phyloP scores from a whole-genome alignment of 495 filamentous ascomycete species.

The Xylaria acuta region DNA sequence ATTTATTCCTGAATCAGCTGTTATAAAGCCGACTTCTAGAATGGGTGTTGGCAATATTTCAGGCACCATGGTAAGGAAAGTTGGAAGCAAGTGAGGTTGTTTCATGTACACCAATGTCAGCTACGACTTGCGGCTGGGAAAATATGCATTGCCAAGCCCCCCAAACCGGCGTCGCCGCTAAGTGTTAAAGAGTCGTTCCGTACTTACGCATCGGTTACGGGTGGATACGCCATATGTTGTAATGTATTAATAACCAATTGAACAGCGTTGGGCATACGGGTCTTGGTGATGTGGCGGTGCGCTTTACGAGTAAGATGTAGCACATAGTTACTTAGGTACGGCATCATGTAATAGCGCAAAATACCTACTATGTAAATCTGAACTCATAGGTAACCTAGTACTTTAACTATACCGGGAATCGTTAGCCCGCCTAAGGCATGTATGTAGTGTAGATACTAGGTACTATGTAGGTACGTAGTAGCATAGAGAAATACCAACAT shows the following conservation, averaged over 20 bases:
- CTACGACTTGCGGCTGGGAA: slow-evolving; percentile 3
- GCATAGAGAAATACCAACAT: too few relatives aligned
- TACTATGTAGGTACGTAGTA: neutral
- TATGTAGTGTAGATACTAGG: too few relatives aligned
- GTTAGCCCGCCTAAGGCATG: neutral
- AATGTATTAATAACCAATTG: neutral
- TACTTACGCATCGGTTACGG: neutral
- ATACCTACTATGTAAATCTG: neutral
- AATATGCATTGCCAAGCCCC: slow-evolving; percentile 2
- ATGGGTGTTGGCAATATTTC: neutral
- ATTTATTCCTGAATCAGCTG: neutral
- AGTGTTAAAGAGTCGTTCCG: neutral
- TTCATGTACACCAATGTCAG: slow-evolving; percentile 17
- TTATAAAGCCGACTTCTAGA: neutral
- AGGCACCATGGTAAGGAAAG: neutral
- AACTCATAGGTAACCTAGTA: neutral
- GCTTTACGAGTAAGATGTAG: neutral
- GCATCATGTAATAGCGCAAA: slow-evolving; percentile 2
- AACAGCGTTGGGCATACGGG: neutral
- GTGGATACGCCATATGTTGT: neutral
- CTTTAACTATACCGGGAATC: neutral
- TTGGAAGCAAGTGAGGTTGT: slow-evolving; percentile 15
- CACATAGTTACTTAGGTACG: neutral
- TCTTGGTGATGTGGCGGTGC: slow-evolving; percentile 21
- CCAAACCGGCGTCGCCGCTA: slow-evolving; percentile 19